phyloP scores from a whole-genome alignment of 805 yeast genomes.

The Hanseniaspora guilliermondii region DNA sequence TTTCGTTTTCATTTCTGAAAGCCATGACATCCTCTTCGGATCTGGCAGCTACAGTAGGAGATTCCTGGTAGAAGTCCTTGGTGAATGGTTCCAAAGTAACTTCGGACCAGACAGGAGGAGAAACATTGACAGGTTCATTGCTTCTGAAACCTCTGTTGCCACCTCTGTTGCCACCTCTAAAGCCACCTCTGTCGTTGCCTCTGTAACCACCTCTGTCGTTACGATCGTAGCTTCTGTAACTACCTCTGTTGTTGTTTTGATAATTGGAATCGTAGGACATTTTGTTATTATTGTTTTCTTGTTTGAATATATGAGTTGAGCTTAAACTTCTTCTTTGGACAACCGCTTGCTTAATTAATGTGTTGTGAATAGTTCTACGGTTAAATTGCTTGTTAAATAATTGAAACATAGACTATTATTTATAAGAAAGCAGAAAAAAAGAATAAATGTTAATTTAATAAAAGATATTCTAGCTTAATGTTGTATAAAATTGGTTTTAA shows the following conservation, averaged over 20 bases:
- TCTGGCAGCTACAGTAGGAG: conserved; percentile 63
- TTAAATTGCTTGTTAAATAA: neutral
- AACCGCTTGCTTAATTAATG: neutral
- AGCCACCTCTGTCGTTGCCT: conserved; percentile 26
- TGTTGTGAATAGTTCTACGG: conserved; percentile 9
- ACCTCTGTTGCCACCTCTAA: conserved; percentile 29
- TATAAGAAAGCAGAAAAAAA: too few relatives aligned
- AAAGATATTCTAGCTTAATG: too few relatives aligned
- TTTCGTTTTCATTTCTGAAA: conserved; percentile 74
- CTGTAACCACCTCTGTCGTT: conserved; percentile 28
- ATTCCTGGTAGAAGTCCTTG: conserved; percentile 87
- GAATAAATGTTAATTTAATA: neutral
- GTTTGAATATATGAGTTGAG: neutral
- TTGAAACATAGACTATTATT: neutral
- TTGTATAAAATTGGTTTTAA: too few relatives aligned
- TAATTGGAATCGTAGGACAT: conserved; percentile 31
- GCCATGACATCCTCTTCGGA: conserved; percentile 55
- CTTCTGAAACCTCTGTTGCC: conserved; percentile 30
- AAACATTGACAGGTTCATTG: conserved; percentile 26
- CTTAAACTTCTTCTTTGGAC: neutral
- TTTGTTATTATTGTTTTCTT: conserved; percentile 16
- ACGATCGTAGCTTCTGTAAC: conserved; percentile 22
- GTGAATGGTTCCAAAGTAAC: conserved; percentile 70
- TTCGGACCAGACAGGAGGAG: conserved; percentile 66
- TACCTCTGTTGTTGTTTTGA: conserved; percentile 30